These are phyloP conservation scores for Trichoderma sp. DNA, from an alignment of 2,329 filamentous ascomycete genomes.

Conservation along the genomic window DNA sequence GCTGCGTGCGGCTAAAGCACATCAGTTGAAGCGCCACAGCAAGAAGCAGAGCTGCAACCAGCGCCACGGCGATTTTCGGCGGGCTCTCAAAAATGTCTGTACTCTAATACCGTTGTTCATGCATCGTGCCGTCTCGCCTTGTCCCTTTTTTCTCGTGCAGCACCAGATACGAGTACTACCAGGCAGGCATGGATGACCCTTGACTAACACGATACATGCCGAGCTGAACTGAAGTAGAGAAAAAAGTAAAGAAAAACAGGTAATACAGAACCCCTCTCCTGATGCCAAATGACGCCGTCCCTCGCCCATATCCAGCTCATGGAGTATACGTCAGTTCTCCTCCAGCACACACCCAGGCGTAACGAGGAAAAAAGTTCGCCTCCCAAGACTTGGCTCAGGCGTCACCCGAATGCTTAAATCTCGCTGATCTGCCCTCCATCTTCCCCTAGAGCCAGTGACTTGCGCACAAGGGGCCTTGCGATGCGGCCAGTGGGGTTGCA, in stretches of 20 bases:
- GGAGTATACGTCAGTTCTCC: neutral
- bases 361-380: neutral
- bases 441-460: neutral
- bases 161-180: neutral
- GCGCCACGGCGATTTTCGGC: neutral
- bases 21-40: no score
- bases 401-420: neutral
- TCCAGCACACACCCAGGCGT: neutral
- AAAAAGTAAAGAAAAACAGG: neutral
- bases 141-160: neutral
- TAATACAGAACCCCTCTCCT: neutral
- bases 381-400: neutral
- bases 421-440: constrained; percentile 6
- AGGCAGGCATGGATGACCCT: neutral
- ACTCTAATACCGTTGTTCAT: neutral
- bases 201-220: neutral
- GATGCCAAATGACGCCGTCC: neutral
- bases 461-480: neutral
- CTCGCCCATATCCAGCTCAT: neutral
- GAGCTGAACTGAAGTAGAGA: neutral
- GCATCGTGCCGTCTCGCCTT: neutral
- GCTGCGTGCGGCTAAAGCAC: neutral
- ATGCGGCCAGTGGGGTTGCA: neutral
- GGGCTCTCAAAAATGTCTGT: neutral
- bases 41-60: neutral